Evolutionary conservation across 139 green algal genomes (phyloP).

Genomic region (Penium margaritaceum): DNA sequence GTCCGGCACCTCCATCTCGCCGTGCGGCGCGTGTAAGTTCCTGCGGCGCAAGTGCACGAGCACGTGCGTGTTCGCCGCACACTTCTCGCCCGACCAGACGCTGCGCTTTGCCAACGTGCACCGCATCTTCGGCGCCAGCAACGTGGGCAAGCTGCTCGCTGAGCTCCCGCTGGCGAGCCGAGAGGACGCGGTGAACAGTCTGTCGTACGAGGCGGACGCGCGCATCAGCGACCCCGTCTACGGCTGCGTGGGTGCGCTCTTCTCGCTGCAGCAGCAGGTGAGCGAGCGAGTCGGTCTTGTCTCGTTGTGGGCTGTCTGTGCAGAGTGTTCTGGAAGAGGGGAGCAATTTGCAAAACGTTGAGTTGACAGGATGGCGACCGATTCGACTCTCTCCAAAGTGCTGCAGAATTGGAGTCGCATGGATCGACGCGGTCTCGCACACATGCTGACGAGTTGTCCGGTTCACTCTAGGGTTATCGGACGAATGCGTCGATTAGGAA

Average conservation of each 20-base stretch:
- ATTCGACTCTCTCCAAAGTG: background rate
- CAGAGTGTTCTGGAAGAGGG: background rate
- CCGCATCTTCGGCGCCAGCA: constrained; percentile 45
- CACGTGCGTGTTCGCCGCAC: constrained; percentile 33
- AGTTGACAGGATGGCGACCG: background rate
- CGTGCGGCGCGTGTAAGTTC: constrained; percentile 44
- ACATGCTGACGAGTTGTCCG: background rate
- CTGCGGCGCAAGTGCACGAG: constrained; percentile 43
- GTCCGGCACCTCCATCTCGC: constrained; percentile 17
- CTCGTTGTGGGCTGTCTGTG: background rate
- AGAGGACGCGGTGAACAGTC: constrained; percentile 43
- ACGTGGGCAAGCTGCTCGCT: constrained; percentile 40
- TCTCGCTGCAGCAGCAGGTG: constrained; percentile 39
- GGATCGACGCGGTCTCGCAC: too few species aligned
- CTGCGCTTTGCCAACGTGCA: constrained; percentile 45
- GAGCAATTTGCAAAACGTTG: background rate
- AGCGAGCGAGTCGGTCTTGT: background rate
- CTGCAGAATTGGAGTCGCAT: too few species aligned
- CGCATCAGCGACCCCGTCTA: constrained; percentile 42
- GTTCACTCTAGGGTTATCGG: too few species aligned
- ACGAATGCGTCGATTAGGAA: too few species aligned
- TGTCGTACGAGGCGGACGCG: constrained; percentile 41
- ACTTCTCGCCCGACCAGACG: constrained; percentile 43
- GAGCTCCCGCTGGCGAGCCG: constrained; percentile 24
- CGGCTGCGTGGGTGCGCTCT: constrained; percentile 42